Conservation (phyloP, 768 basidiomycete species). For the Boletus patriciae region DNA sequence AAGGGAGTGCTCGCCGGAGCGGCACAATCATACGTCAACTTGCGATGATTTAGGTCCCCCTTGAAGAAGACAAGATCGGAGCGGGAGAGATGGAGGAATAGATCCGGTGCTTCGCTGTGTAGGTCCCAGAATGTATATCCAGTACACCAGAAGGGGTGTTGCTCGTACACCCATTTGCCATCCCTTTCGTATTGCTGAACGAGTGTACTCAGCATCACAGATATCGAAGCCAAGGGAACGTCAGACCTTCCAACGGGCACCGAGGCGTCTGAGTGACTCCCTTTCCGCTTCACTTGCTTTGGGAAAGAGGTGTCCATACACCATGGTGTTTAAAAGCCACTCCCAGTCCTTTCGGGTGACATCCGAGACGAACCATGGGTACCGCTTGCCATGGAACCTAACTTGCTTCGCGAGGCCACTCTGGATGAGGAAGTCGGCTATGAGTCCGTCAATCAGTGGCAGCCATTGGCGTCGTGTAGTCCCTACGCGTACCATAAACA, state of each 20-base stretch:
- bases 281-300: conserved; percentile 76
- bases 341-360: conserved; percentile 93
- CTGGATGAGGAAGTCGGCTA: conserved; percentile 92
- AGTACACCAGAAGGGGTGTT: conserved; percentile 95
- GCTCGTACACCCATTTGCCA: conserved; percentile 92
- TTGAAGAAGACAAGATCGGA: conserved; percentile 94
- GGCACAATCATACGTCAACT: conserved; percentile 84
- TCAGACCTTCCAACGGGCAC: conserved; percentile 83
- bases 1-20: conserved; percentile 87
- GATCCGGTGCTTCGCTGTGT: conserved; percentile 79
- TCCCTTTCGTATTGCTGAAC: conserved; percentile 84
- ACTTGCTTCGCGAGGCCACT: conserved; percentile 82
- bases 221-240: neutral
- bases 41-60: conserved; percentile 92
- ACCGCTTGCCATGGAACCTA: conserved; percentile 94
- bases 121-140: conserved; percentile 94
- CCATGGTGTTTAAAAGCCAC: conserved; percentile 85
- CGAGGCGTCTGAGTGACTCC: conserved; percentile 77
- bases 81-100: conserved; percentile 88
- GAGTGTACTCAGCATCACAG: conserved; percentile 2
- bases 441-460: conserved; percentile 17
- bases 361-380: conserved; percentile 94
- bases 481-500: conserved; percentile 64
- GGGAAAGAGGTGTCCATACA: conserved; percentile 91
- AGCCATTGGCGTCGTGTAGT: neutral